Evolutionary conservation across 208 protist genomes (phyloP).

Genomic region (Crithidia acanthocephali): DNA sequence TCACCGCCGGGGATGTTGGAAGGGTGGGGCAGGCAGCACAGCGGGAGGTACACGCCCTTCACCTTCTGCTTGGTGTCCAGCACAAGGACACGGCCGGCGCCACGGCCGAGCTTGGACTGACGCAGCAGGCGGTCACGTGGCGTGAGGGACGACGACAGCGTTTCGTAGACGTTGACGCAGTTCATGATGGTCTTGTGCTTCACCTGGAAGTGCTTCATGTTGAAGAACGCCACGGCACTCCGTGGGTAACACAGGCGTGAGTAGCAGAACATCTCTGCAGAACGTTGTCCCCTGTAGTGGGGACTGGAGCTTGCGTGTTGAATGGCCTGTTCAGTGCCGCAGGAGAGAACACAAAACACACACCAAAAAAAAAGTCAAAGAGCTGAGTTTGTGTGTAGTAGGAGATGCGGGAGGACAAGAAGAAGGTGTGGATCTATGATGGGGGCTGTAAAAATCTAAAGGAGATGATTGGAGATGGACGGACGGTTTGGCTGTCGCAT

Average conservation of each 20-base stretch:
- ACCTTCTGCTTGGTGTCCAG: slow-evolving; percentile 80
- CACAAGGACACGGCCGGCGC: slow-evolving; percentile 75
- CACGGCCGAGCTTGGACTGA: slow-evolving; percentile 60
- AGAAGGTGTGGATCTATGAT: too few relatives aligned
- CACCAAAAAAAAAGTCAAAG: too few relatives aligned
- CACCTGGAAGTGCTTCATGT: slow-evolving; percentile 77
- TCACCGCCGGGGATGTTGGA: slow-evolving; percentile 33
- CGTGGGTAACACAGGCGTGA: slow-evolving; percentile 31
- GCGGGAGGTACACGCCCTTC: slow-evolving; percentile 77
- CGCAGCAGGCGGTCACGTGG: slow-evolving; percentile 73
- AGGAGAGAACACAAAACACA: too few relatives aligned
- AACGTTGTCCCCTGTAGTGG: too few relatives aligned
- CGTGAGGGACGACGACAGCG: slow-evolving; percentile 49
- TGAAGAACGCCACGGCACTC: slow-evolving; percentile 81
- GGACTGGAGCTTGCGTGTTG: too few relatives aligned
- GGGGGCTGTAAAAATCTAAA: too few relatives aligned
- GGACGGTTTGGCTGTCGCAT: too few relatives aligned
- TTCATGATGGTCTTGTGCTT: slow-evolving; percentile 60
- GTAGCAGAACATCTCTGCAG: slow-evolving; percentile 6
- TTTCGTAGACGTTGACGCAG: slow-evolving; percentile 36
- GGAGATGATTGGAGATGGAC: too few relatives aligned
- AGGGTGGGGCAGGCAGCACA: slow-evolving; percentile 81
- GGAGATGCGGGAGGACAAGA: too few relatives aligned
- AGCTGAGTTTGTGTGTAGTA: too few relatives aligned
- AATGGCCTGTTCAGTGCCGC: too few relatives aligned